Conservation (phyloP, 768 basidiomycete genomes). For the Chlorophyllum brunneum region DNA sequence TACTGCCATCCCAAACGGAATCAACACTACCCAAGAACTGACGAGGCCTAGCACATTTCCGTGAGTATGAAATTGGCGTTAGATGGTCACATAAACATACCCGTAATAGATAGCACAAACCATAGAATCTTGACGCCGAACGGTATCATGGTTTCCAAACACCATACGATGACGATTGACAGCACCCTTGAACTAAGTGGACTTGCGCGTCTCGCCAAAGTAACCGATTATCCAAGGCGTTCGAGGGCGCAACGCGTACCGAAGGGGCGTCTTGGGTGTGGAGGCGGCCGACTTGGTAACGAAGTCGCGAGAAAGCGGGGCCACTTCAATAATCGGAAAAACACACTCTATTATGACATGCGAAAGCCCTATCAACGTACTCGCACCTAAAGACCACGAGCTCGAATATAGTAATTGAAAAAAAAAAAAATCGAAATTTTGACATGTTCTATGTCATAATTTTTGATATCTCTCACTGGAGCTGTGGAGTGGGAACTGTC, state of each 20-base stretch:
- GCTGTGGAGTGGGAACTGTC: conserved; percentile 12
- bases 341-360: neutral
- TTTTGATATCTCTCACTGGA: conserved; percentile 10
- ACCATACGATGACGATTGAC: neutral
- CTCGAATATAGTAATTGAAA: neutral
- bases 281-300: neutral
- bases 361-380: neutral
- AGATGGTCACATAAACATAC: conserved; percentile 27
- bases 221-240: no score
- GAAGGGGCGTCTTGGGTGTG: no score
- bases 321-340: neutral
- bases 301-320: neutral
- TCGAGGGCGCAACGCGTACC: no score
- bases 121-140: conserved; percentile 53
- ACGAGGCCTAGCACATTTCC: conserved; percentile 37
- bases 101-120: conserved; percentile 54
- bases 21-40: conserved; percentile 45
- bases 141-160: conserved; percentile 40
- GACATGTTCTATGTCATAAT: neutral
- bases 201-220: no score
- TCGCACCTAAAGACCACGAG: neutral
- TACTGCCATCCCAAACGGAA: conserved; percentile 40
- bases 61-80: neutral
- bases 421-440: neutral
- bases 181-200: no score